Base-by-base conservation (phyloP, 768 basidiomycete species). In the Dentipellis fragilis region DNA sequence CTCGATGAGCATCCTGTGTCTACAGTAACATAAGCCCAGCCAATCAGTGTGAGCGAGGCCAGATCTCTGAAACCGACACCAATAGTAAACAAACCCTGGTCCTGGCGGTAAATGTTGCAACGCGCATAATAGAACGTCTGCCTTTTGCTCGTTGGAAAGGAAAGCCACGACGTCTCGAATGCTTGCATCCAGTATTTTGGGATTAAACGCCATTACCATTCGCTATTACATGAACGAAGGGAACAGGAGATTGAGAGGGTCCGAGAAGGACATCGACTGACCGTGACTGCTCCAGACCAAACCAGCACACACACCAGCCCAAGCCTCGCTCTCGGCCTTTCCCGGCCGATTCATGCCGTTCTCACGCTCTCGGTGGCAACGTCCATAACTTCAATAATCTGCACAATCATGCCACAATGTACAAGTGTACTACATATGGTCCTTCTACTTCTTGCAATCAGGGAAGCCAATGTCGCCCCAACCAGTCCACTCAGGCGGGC, bases 81-180 rank as follows among this genome's bases (percentile, higher is more conserved):
- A 45, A 23, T 17, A 29, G 46, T n/a, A 56, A 11, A 58, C 53
- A n/a, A 65, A 68, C 57, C 65, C 86, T 83, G 83, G 77, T 56
- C 90, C 84, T 49, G 77, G 73, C 52, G 84, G 81, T 57, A 95
- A 80, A 63, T 85, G 85, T 60, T 85, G 83, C 77, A 93, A 82
- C n/a, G 89, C 90, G 60, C 87, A 83, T 50, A 92, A 67, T 53
- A 91, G 71, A 38, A 87, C 75, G 55, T 84, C 84, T 17, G 78
- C 83, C 66, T 87, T 88, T 65, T 87, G 79, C 60, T 77, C 77
- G 65, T 84, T 78, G 4, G 77, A 73, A 36, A 88, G 73, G 57
- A 74, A 76, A 7, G 72, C 71, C 0, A 78, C 73, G 19, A 85
- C 80, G 62, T 87, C 84, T 48, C 82, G 84, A 63, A 87, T 83